A percentile compares a stretch with the other conserved stretches of the same genome.
Evolutionary conservation across 257 asterid species (phyloP).

Genomic region (Catharanthus roseus): DNA sequence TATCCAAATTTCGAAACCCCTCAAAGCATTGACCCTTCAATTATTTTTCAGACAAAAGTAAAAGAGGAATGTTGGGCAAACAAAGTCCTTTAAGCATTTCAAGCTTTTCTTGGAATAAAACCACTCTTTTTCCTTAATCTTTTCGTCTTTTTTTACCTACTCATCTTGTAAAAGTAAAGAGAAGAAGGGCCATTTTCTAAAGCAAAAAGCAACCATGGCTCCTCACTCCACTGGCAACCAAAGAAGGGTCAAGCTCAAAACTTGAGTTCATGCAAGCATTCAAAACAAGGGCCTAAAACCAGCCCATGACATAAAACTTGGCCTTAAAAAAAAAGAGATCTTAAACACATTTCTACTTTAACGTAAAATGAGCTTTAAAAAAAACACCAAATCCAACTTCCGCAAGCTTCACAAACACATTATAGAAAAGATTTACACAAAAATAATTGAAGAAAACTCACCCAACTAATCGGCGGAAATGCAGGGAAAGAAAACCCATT

Average conservation of each 20-base stretch:
- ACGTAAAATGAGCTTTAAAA: neutral
- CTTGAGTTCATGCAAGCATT: constrained; percentile 6
- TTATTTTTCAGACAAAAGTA: constrained; percentile 3
- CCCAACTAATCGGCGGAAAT: constrained; percentile 12
- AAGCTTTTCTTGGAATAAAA: neutral
- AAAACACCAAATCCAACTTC: neutral
- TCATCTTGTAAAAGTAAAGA: constrained; percentile 5
- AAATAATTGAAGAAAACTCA: constrained; percentile 1
- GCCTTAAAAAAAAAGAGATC: constrained; percentile 4
- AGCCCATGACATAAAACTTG: neutral
- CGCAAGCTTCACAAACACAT: neutral
- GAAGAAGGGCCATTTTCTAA: neutral
- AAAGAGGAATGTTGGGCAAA: neutral
- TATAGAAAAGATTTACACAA: neutral
- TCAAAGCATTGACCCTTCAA: constrained; percentile 6
- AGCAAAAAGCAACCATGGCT: neutral
- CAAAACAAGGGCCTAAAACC: neutral
- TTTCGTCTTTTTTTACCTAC: neutral
- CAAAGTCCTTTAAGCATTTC: constrained; percentile 8
- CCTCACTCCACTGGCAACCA: neutral
- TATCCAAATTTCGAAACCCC: neutral
- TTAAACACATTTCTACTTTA: neutral
- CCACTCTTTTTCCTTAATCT: constrained; percentile 2
- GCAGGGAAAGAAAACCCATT: constrained; percentile 17
- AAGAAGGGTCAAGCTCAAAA: constrained; percentile 4